These are phyloP conservation scores for Spergularia azorica DNA, from an alignment of 179 eudicot genomes.

Conservation along the genomic window DNA sequence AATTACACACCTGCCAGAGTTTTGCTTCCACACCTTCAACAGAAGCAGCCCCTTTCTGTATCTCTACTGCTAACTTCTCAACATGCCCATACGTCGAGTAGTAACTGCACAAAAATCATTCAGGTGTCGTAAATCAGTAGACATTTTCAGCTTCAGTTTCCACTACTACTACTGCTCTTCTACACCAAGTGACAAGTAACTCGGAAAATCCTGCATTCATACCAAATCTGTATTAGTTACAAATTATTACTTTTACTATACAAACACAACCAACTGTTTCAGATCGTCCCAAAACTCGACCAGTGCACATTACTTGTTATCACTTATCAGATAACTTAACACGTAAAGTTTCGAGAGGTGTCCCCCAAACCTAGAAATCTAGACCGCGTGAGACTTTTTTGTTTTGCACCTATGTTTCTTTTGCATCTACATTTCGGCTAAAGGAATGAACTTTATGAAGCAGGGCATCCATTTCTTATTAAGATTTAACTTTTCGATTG, in stretches of 20 bases:
- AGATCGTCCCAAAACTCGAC: not conserved
- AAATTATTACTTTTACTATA: too few species aligned
- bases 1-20: constrained; percentile 54
- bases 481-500: too few species aligned
- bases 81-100: constrained; percentile 75
- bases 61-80: constrained; percentile 63
- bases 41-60: constrained; percentile 67
- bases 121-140: not conserved
- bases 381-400: not conserved
- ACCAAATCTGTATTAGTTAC: not conserved
- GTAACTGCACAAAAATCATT: constrained; percentile 42
- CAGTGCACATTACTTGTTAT: not conserved
- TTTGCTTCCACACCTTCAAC: constrained; percentile 77
- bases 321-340: not conserved
- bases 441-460: too few species aligned
- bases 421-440: too few species aligned
- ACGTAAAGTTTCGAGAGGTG: not conserved
- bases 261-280: too few species aligned
- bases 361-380: not conserved
- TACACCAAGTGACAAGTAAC: too few species aligned
- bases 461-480: too few species aligned
- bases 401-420: too few species aligned
- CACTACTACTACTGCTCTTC: too few species aligned
- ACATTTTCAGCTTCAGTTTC: not conserved
- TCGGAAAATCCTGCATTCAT: not conserved